Evolutionary conservation across 192 early-diverging fungal genomes (phyloP).

Genomic region (Podila horticola): DNA sequence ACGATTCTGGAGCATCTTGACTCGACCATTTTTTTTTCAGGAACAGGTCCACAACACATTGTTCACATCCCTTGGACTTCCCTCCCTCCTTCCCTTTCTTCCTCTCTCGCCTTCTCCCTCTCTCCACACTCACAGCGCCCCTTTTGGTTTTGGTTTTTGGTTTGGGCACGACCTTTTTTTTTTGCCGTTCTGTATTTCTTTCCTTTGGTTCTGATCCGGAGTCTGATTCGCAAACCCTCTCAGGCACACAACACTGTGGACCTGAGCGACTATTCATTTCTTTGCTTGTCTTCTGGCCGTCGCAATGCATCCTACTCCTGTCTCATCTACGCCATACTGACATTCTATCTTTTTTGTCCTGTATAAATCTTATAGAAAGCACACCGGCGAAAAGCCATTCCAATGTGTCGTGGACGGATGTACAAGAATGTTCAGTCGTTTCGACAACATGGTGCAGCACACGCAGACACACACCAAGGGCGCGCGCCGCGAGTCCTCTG

Average conservation of each 20-base stretch:
- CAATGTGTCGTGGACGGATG: constrained; percentile 75
- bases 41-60: neutral
- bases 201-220: too few species aligned
- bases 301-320: too few species aligned
- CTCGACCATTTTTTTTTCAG: neutral
- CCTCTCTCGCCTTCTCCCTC: neutral
- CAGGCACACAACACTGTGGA: neutral
- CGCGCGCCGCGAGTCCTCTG: constrained; percentile 30
- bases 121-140: neutral
- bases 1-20: neutral
- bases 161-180: neutral
- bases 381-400: constrained; percentile 74
- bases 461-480: constrained; percentile 74
- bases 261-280: neutral
- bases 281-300: too few species aligned
- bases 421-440: constrained; percentile 76
- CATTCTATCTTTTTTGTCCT: constrained; percentile 1
- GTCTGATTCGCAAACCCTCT: too few species aligned
- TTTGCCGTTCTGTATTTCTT: neutral
- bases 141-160: constrained; percentile 7
- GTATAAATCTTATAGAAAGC: constrained; percentile 23
- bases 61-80: neutral
- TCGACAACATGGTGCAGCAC: constrained; percentile 87
- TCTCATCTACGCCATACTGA: neutral
- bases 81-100: neutral